Evolutionary conservation across 2,329 filamentous ascomycete genomes (phyloP), one percentile per base, ranked within the genome.

Genomic region (Colletotrichum camelliae): DNA sequence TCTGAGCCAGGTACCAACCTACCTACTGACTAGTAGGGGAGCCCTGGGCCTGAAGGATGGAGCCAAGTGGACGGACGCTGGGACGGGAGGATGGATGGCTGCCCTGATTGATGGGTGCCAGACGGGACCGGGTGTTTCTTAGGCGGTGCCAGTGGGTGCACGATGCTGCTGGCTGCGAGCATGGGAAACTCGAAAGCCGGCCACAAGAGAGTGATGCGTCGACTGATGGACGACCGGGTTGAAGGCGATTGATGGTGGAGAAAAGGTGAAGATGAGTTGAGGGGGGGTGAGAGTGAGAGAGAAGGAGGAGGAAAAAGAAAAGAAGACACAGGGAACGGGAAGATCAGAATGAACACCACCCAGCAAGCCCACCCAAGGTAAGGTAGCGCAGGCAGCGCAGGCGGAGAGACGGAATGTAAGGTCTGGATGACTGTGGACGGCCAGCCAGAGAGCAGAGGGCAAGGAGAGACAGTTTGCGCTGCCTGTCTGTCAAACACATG

Each of bases 271-370:
- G 61, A 64, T 58, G 27, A 16, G 21, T 29, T 58, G 21, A 58
- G 80, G 78, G 75, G 72, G 77, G 79, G 79, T 79, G 81, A 81
- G 37, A 35, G 58, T 31, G 48, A 31, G 48, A 83, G 81, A 77
- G 83, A 83, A 79, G 76, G 83, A 84, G 27, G 7, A 31, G 3
- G 27, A 31, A 58, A 58, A 58, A 58, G 15, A 12, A 58, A 58
- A 81, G 80, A 81, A 81, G 80, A 78, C 77, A 78, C 80, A 79
- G 77, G 80, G 77, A 77, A 77, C 77, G 78, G 77, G 78, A 79
- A 79, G 79, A 77, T 78, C 78, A 78, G 77, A 43, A 18, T 64
- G 33, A 64, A 64, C 21, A 27, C 35, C 61, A 18, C 35, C 61
- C 24, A 39, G 61, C 18, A 61, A 21, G 58, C 18, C 33, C 35